Evolutionary conservation across 2,329 filamentous ascomycete genomes (phyloP).

Genomic region (Balansia obtecta): DNA sequence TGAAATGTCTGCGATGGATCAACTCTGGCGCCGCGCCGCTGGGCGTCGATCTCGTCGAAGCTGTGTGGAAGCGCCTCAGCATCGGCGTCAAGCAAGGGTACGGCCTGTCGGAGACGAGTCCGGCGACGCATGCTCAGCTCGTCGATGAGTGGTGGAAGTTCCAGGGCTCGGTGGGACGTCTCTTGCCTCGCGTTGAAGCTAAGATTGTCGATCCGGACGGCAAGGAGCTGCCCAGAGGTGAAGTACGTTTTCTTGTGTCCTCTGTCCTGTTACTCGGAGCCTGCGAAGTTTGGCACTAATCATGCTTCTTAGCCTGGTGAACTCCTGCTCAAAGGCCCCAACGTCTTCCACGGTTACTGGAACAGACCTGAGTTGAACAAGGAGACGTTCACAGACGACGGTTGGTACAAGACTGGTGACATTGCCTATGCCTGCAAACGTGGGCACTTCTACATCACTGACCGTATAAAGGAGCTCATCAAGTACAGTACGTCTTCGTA

Average conservation of each 20-base stretch:
- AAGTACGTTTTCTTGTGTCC: conserved; percentile 14
- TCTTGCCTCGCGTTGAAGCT: conserved; percentile 68
- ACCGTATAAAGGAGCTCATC: conserved; percentile 61
- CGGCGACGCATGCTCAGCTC: conserved; percentile 61
- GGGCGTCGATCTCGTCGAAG: conserved; percentile 65
- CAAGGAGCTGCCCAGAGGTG: conserved; percentile 40
- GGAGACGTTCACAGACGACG: conserved; percentile 61
- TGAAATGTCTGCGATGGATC: conserved; percentile 68
- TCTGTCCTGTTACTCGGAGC: neutral
- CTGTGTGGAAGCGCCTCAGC: conserved; percentile 60
- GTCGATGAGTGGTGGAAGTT: conserved; percentile 65
- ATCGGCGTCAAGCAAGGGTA: conserved; percentile 87
- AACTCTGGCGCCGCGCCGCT: conserved; percentile 82
- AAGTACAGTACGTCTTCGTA: conserved; percentile 32
- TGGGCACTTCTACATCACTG: conserved; percentile 82
- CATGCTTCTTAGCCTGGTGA: conserved; percentile 32
- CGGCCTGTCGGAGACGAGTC: conserved; percentile 77
- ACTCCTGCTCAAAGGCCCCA: conserved; percentile 67
- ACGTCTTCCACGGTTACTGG: conserved; percentile 68
- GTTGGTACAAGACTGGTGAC: conserved; percentile 86
- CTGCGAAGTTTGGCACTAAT: conserved; percentile 19
- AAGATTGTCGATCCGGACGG: conserved; percentile 62
- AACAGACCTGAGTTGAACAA: conserved; percentile 60
- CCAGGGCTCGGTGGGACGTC: conserved; percentile 65
- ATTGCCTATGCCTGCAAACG: conserved; percentile 66